Conservation (phyloP, 1,284 basidiomycete species). For the Anthracocystis panici-leucophaei region DNA sequence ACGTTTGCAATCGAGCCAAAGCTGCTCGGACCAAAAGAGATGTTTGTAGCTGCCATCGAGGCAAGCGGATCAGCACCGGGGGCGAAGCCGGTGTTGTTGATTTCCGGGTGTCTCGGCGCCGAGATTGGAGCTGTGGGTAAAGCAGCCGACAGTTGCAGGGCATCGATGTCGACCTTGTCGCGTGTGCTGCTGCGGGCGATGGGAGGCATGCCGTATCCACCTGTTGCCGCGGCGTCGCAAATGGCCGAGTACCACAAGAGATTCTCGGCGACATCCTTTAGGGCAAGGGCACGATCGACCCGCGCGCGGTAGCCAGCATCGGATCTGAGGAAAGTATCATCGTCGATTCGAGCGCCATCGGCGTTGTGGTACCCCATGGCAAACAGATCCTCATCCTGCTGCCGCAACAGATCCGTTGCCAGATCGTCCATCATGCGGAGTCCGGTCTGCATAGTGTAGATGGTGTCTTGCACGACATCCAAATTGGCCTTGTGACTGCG, state of each 20-base stretch:
- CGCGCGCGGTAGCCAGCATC: constrained; percentile 32
- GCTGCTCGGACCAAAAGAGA: constrained; percentile 14
- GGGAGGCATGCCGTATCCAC: constrained; percentile 36
- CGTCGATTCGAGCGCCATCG: constrained; percentile 32
- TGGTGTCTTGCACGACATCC: constrained; percentile 28
- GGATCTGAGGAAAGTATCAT: constrained; percentile 18
- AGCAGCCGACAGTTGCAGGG: constrained; percentile 27
- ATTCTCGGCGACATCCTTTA: constrained; percentile 40
- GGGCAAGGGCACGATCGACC: constrained; percentile 32
- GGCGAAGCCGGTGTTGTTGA: background rate
- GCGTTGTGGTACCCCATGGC: constrained; percentile 34
- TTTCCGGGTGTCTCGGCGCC: background rate
- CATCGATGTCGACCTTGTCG: constrained; percentile 38
- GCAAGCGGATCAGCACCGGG: background rate
- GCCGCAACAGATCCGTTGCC: constrained; percentile 39
- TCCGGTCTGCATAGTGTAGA: constrained; percentile 35
- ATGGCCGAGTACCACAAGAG: constrained; percentile 47
- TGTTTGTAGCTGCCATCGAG: background rate
- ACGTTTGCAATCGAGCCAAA: constrained; percentile 12
- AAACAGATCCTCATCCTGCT: constrained; percentile 42
- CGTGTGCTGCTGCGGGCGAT: constrained; percentile 25
- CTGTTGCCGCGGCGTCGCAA: constrained; percentile 37
- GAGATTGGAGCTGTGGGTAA: constrained; percentile 16
- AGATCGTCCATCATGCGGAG: constrained; percentile 50
- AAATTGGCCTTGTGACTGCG: constrained; percentile 19